Percentiles rank a stretch among this genome's conserved stretches.
phyloP scores from a whole-genome alignment of 164 flowering plant species.

The Paratinospora sagittata region DNA sequence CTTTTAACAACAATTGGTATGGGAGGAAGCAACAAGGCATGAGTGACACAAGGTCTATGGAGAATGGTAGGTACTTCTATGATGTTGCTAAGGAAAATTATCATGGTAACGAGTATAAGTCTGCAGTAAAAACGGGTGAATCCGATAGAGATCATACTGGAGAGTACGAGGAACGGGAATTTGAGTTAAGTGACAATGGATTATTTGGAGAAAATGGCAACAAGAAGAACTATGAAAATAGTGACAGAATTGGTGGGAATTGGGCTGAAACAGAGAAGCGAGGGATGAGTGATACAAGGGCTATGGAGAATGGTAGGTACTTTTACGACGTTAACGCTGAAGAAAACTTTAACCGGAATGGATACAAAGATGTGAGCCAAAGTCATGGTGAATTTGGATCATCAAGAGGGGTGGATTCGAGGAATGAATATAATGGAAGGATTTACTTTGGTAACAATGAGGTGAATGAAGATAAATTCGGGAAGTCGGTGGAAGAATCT shows the following conservation, averaged over 20 bases:
- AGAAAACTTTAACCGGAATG: conserved; percentile 7
- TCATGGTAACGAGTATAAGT: conserved; percentile 13
- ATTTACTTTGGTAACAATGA: conserved; percentile 12
- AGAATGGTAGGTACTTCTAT: conserved; percentile 33
- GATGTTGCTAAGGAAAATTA: conserved; percentile 17
- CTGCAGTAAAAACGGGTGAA: background rate
- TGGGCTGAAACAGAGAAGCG: conserved; percentile 5
- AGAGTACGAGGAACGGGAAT: conserved; percentile 4
- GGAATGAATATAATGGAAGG: background rate
- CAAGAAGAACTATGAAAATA: background rate
- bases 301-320: conserved; percentile 36
- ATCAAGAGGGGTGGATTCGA: conserved; percentile 8
- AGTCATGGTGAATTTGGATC: conserved; percentile 8
- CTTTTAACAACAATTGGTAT: background rate
- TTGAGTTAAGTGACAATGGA: background rate
- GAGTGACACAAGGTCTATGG: conserved; percentile 46
- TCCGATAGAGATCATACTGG: background rate
- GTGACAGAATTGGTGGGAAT: background rate
- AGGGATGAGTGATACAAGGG: conserved; percentile 48
- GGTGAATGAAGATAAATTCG: conserved; percentile 26
- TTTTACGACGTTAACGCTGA: conserved; percentile 21
- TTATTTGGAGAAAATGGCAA: background rate
- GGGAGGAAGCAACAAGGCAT: conserved; percentile 24
- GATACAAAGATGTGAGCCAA: background rate
- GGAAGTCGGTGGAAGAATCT: conserved; percentile 36